phyloP scores from a whole-genome alignment of 768 basidiomycete species.

The Russula compacta region DNA sequence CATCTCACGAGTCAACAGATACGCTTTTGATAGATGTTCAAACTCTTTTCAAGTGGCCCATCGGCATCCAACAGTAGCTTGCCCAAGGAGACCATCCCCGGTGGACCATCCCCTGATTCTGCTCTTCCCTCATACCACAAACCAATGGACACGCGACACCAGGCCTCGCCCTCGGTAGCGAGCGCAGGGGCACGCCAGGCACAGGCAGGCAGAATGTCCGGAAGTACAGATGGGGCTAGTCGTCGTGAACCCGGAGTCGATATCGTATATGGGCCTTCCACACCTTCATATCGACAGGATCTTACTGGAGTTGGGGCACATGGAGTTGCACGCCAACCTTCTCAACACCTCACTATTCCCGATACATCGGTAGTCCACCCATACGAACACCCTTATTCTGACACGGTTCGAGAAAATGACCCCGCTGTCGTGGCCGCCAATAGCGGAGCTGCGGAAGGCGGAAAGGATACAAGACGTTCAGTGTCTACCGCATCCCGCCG shows the following conservation, averaged over 20 bases:
- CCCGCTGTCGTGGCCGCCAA: background rate
- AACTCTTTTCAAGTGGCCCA: background rate
- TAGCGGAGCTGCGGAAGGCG: background rate
- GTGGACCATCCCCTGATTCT: slow-evolving; percentile 9
- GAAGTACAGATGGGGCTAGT: background rate
- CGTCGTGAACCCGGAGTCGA: background rate
- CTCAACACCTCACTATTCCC: background rate
- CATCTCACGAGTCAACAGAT: background rate
- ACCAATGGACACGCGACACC: background rate
- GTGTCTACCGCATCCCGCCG: background rate
- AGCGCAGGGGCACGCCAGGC: background rate
- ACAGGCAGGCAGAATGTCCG: background rate
- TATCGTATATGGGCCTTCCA: no score
- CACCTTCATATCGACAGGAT: background rate
- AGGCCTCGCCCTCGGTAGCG: background rate
- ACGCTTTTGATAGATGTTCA: background rate
- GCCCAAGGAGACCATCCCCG: background rate
- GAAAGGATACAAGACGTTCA: background rate
- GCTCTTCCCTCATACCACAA: background rate
- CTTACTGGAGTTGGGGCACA: background rate
- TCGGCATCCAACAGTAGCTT: background rate
- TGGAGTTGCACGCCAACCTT: background rate
- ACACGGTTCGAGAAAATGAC: background rate
- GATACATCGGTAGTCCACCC: background rate
- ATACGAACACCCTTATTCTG: background rate